Percentiles rank a stretch among this genome's conserved stretches.
Conservation (phyloP, 352 stramenopile genomes). For the Blastocystis sp. region DNA sequence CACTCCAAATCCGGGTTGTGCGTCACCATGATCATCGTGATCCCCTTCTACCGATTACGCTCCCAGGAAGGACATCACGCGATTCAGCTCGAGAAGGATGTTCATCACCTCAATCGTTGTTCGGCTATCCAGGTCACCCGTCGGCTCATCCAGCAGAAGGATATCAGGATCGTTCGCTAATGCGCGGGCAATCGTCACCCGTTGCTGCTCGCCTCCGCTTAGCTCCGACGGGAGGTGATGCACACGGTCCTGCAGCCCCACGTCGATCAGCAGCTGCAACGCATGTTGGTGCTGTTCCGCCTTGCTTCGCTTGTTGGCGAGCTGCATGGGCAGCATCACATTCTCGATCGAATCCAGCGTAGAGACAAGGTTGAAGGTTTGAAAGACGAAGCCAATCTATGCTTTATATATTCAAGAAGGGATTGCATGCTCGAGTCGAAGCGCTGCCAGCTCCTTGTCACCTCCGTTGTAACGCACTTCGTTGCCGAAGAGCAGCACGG, state of each 20-base stretch:
- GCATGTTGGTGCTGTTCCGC: slow-evolving; percentile 46
- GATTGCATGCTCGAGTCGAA: slow-evolving; percentile 66
- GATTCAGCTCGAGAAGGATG: slow-evolving; percentile 70
- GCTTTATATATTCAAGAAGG: background rate
- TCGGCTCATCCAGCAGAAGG: slow-evolving; percentile 71
- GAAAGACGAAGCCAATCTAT: slow-evolving; percentile 72
- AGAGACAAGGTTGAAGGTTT: slow-evolving; percentile 71
- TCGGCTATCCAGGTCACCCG: slow-evolving; percentile 71
- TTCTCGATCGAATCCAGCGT: slow-evolving; percentile 71
- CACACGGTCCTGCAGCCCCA: slow-evolving; percentile 71
- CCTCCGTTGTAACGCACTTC: slow-evolving; percentile 13
- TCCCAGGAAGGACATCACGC: background rate
- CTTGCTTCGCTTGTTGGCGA: background rate
- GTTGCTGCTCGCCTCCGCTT: slow-evolving; percentile 72
- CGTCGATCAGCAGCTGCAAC: slow-evolving; percentile 64
- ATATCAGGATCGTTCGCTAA: slow-evolving; percentile 70
- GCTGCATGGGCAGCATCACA: slow-evolving; percentile 70
- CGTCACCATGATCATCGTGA: slow-evolving; percentile 72
- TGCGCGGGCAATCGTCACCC: slow-evolving; percentile 71
- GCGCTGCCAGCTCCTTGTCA: slow-evolving; percentile 61
- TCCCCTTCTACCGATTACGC: slow-evolving; percentile 10
- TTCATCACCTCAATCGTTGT: slow-evolving; percentile 73
- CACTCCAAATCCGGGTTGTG: slow-evolving; percentile 72
- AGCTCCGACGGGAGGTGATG: slow-evolving; percentile 72
- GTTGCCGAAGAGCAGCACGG: slow-evolving; percentile 67